Percentiles rank a stretch among this genome's conserved stretches.
phyloP scores from a whole-genome alignment of 2,329 filamentous ascomycete genomes.

The Pyrenochaeta sp. region DNA sequence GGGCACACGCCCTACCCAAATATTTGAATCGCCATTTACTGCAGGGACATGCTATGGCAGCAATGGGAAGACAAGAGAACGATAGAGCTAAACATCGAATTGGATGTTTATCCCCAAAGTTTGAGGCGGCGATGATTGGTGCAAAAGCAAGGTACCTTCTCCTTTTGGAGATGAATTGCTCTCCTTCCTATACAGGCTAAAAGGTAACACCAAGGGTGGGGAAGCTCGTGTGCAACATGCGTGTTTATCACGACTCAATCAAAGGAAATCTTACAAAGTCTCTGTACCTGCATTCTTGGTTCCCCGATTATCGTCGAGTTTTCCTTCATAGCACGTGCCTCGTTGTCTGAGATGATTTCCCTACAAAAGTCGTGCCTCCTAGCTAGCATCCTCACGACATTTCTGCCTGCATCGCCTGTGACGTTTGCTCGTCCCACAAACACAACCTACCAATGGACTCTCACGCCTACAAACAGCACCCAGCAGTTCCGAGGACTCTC shows the following conservation, averaged over 20 bases:
- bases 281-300: no score
- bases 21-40: no score
- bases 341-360: no score
- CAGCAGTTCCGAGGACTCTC: constrained; percentile 37
- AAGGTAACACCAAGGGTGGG: neutral
- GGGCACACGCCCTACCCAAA: no score
- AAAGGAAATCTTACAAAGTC: neutral
- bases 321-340: no score
- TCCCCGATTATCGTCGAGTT: no score
- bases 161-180: neutral
- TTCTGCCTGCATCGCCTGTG: constrained; percentile 2
- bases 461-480: constrained; percentile 32
- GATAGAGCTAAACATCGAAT: no score
- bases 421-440: neutral
- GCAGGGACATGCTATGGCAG: no score
- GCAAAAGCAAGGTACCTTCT: no score
- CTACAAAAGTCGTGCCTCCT: neutral
- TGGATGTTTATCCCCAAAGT: no score
- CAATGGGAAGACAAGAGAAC: no score
- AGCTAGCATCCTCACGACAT: neutral
- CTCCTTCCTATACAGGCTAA: constrained; percentile 13
- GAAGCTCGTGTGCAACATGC: neutral
- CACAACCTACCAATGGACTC: constrained; percentile 20
- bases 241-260: constrained; percentile 1
- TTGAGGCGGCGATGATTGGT: no score